Evolutionary conservation across 352 stramenopile genomes (phyloP).

Genomic region (Globisporangium parvum): DNA sequence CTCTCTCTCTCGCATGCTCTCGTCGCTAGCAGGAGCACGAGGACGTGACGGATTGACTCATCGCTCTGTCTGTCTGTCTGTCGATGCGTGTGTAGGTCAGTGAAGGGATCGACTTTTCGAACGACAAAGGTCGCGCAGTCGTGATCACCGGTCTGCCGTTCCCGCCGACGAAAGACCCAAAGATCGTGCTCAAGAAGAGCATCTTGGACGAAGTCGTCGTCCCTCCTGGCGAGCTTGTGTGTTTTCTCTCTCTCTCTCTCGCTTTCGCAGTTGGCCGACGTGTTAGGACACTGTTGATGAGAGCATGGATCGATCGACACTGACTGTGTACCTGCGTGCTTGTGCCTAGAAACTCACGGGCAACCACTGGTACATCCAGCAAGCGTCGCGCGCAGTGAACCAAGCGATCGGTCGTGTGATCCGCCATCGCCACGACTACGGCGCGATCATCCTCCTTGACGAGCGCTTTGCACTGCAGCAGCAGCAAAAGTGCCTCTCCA

Average conservation of each 20-base stretch:
- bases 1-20: too few species aligned
- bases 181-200: constrained; percentile 96
- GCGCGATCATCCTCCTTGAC: constrained; percentile 96
- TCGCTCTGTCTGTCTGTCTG: background rate
- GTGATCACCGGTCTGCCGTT: constrained; percentile 99
- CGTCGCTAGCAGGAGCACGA: background rate
- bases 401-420: constrained; percentile 99
- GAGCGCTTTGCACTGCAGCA: constrained; percentile 91
- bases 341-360: constrained; percentile 82
- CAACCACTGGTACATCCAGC: constrained; percentile 98
- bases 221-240: constrained; percentile 52
- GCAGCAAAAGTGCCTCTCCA: constrained; percentile 91
- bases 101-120: constrained; percentile 98
- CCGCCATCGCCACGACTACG: constrained; percentile 97
- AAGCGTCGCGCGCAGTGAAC: constrained; percentile 97
- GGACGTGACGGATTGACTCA: background rate
- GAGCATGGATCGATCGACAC: background rate
- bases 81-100: constrained; percentile 74
- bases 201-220: constrained; percentile 89
- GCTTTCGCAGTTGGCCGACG: too few species aligned
- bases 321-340: background rate
- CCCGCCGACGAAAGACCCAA: constrained; percentile 94
- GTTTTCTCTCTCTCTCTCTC: too few species aligned
- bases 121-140: constrained; percentile 96
- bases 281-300: too few species aligned